These are phyloP conservation scores for Kwoniella heveanensis DNA, from an alignment of 768 basidiomycete species.

Conservation along the genomic window DNA sequence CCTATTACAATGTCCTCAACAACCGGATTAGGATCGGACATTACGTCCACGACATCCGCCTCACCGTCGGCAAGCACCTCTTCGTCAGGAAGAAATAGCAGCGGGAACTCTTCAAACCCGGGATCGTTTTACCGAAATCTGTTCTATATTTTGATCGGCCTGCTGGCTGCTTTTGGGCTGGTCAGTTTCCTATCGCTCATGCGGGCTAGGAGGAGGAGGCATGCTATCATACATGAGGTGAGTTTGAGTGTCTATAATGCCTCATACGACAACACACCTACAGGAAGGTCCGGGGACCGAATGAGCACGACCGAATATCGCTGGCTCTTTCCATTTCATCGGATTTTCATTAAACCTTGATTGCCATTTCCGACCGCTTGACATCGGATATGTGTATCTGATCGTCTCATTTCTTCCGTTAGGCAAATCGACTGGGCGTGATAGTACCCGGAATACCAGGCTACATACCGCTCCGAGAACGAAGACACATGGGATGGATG, in stretches of 20 bases:
- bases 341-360: too few relatives aligned
- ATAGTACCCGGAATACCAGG: slow-evolving; percentile 48
- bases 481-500: slow-evolving; percentile 20
- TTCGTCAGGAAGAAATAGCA: slow-evolving; percentile 8
- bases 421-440: slow-evolving; percentile 46
- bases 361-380: not conserved
- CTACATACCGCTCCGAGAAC: slow-evolving; percentile 44
- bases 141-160: slow-evolving; percentile 53
- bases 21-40: not conserved
- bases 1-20: slow-evolving; percentile 23
- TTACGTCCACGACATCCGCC: slow-evolving; percentile 11
- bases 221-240: slow-evolving; percentile 39
- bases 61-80: slow-evolving; percentile 25
- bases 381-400: too few relatives aligned
- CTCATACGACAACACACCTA: too few relatives aligned
- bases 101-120: not conserved
- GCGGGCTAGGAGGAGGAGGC: slow-evolving; percentile 39
- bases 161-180: slow-evolving; percentile 40
- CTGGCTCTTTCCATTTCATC: too few relatives aligned
- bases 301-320: too few relatives aligned
- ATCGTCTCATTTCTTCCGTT: slow-evolving; percentile 4
- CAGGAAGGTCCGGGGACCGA: too few relatives aligned
- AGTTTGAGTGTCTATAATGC: slow-evolving; percentile 11
- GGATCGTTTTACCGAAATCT: slow-evolving; percentile 28
- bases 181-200: slow-evolving; percentile 41